These are phyloP conservation scores for Penicillium sclerotiorum DNA, from an alignment of 2,329 filamentous ascomycete species.

Conservation along the genomic window DNA sequence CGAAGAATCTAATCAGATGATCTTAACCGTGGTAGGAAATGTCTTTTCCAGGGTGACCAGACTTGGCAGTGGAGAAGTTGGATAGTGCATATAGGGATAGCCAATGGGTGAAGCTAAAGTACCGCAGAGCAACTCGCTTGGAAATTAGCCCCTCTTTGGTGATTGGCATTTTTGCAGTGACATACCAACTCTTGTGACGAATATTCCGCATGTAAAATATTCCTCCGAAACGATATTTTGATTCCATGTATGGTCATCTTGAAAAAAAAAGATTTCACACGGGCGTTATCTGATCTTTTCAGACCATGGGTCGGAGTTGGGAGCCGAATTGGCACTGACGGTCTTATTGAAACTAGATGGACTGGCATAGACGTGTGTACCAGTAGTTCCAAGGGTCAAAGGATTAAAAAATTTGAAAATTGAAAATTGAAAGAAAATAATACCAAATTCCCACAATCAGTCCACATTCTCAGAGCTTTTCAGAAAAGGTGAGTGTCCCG, in stretches of 20 bases:
- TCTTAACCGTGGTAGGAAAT: conserved; percentile 5
- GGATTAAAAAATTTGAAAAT: no score
- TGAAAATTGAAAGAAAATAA: no score
- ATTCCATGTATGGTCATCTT: no score
- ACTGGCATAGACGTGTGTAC: no score
- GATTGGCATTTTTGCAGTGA: neutral
- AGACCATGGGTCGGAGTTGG: neutral
- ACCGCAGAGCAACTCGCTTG: neutral
- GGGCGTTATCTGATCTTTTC: conserved; percentile 5
- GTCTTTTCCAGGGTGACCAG: neutral
- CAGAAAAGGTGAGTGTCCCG: no score
- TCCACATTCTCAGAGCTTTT: no score
- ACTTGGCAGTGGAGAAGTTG: conserved; percentile 1
- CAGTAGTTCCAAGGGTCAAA: no score
- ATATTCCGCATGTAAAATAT: neutral
- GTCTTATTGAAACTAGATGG: no score
- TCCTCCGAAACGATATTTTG: no score
- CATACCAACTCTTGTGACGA: neutral
- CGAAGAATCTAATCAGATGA: conserved; percentile 7
- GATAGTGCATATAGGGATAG: neutral
- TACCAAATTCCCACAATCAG: no score
- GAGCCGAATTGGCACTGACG: neutral
- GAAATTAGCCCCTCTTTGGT: neutral
- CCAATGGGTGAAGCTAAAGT: neutral
- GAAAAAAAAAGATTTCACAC: no score